These are phyloP conservation scores for Talaromyces sp. DNA, from an alignment of 2,329 filamentous ascomycete species.

Conservation along the genomic window DNA sequence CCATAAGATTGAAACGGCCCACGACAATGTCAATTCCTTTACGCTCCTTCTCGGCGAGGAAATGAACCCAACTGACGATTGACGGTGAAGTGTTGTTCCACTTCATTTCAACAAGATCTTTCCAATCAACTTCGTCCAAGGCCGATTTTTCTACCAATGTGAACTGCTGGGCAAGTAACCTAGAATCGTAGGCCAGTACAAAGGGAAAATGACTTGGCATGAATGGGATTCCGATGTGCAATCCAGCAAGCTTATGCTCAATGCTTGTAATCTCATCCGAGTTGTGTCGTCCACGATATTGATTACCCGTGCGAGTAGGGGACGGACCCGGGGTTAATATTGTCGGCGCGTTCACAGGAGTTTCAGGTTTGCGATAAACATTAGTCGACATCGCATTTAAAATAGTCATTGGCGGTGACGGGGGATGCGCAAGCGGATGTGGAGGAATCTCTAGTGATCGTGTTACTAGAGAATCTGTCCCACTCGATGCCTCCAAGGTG, in stretches of 20 bases:
- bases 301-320: constrained; percentile 25
- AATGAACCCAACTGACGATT: constrained; percentile 57
- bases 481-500: constrained; percentile 27
- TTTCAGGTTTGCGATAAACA: constrained; percentile 28
- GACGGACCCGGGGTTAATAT: constrained; percentile 43
- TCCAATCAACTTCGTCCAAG: constrained; percentile 62
- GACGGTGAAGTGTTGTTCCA: constrained; percentile 54
- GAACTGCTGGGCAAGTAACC: constrained; percentile 57
- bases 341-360: constrained; percentile 30
- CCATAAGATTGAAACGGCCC: constrained; percentile 61
- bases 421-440: constrained; percentile 44
- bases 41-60: constrained; percentile 50
- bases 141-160: constrained; percentile 63
- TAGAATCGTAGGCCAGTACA: constrained; percentile 58
- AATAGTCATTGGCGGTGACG: constrained; percentile 43
- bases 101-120: constrained; percentile 58
- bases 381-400: constrained; percentile 34
- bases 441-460: constrained; percentile 39
- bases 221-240: constrained; percentile 17
- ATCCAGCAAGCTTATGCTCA: background rate
- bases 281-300: constrained; percentile 24
- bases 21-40: constrained; percentile 61
- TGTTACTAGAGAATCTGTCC: constrained; percentile 27
- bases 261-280: constrained; percentile 26
- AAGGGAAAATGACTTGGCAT: constrained; percentile 53